A percentile compares a stretch with the other conserved stretches of the same genome.
Evolutionary conservation across 2,329 filamentous ascomycete species (phyloP).

Genomic region (Arachnomyces sp.): DNA sequence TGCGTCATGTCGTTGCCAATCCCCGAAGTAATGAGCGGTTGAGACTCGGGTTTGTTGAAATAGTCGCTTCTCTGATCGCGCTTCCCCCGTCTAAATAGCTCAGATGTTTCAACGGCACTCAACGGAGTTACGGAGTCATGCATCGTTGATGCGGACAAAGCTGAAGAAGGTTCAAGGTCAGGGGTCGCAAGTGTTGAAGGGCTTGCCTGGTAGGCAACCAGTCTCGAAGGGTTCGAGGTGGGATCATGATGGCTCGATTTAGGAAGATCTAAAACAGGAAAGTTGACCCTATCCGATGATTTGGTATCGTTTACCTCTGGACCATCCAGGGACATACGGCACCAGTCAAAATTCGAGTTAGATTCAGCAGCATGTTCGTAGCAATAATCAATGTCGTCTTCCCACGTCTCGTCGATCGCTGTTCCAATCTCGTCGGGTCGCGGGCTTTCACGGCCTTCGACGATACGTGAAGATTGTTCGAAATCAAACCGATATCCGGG

Average conservation of each 20-base stretch:
- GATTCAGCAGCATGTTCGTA: constrained; percentile 55
- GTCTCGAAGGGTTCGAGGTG: background rate
- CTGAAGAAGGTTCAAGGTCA: constrained; percentile 26
- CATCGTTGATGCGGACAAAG: constrained; percentile 20
- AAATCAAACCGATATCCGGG: constrained; percentile 19
- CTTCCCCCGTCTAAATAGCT: constrained; percentile 17
- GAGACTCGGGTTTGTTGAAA: constrained; percentile 25
- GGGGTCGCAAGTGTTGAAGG: constrained; percentile 22
- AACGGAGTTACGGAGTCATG: constrained; percentile 25
- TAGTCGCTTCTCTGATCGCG: constrained; percentile 16
- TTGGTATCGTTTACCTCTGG: constrained; percentile 9
- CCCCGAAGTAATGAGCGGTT: constrained; percentile 22
- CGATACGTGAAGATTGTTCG: constrained; percentile 11
- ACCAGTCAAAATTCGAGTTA: constrained; percentile 54
- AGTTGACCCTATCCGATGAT: no score
- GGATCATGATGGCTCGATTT: no score
- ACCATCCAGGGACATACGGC: constrained; percentile 29
- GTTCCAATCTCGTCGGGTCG: background rate
- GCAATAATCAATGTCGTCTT: constrained; percentile 55
- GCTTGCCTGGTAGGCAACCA: constrained; percentile 15
- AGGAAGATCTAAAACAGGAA: no score
- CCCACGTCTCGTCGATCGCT: constrained; percentile 41
- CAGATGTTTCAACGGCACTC: constrained; percentile 20
- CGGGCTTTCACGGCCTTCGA: constrained; percentile 1
- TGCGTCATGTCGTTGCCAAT: constrained; percentile 26